phyloP scores from a whole-genome alignment of 805 yeast genomes.

The Ogataea populi-albae region DNA sequence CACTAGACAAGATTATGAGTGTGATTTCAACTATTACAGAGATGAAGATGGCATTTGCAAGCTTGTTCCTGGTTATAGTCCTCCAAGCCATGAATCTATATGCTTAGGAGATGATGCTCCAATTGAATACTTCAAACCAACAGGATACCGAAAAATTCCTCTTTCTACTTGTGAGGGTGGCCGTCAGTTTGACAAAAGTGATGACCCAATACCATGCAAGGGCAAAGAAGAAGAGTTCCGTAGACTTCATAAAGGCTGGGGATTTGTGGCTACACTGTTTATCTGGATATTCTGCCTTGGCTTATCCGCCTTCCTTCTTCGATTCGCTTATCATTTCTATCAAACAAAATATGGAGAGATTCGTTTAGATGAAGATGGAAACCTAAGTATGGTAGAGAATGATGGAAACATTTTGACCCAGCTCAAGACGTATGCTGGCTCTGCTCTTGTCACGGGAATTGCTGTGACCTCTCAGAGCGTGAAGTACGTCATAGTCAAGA shows the following conservation, averaged over 20 bases:
- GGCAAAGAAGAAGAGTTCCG: constrained; percentile 72
- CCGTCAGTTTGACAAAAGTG: constrained; percentile 53
- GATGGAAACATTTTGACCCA: constrained; percentile 24
- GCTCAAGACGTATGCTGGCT: constrained; percentile 22
- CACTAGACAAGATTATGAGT: constrained; percentile 80
- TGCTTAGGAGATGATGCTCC: constrained; percentile 55
- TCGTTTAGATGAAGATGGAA: constrained; percentile 66
- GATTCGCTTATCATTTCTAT: constrained; percentile 24
- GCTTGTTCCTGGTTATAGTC: constrained; percentile 64
- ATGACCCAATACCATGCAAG: constrained; percentile 68
- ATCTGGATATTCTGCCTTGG: constrained; percentile 51
- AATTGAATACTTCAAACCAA: constrained; percentile 71
- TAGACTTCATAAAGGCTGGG: constrained; percentile 49
- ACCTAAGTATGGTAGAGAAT: constrained; percentile 29
- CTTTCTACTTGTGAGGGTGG: constrained; percentile 84
- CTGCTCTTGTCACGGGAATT: constrained; percentile 31
- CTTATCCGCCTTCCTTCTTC: constrained; percentile 44
- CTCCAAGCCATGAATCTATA: constrained; percentile 59
- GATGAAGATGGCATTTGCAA: constrained; percentile 74
- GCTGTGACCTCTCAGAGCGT: constrained; percentile 27
- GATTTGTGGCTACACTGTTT: constrained; percentile 42
- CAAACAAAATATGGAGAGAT: constrained; percentile 68
- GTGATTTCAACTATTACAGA: constrained; percentile 77
- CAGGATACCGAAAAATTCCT: constrained; percentile 86
- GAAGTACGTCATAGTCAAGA: constrained; percentile 5